Conservation (phyloP, 768 basidiomycete species). For the Mycena amicta region DNA sequence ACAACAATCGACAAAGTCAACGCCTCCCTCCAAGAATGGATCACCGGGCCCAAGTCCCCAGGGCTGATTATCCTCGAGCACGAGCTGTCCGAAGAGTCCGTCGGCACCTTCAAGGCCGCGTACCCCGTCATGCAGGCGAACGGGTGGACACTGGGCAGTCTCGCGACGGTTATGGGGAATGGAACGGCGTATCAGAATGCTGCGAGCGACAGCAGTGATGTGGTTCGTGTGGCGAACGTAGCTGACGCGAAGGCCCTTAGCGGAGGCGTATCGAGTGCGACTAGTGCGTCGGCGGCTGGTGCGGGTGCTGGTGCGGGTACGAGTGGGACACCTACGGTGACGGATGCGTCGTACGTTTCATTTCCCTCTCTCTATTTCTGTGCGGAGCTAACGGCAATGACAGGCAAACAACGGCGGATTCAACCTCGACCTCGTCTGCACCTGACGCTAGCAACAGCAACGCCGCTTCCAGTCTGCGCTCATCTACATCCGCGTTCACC, state of each 20-base stretch:
- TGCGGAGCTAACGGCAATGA: no score
- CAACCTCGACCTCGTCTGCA: no score
- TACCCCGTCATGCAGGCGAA: constrained; percentile 64
- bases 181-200: constrained; percentile 54
- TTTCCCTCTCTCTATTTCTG: no score
- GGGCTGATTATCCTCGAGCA: constrained; percentile 88
- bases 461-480: no score
- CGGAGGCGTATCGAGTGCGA: no score
- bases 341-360: no score
- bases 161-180: constrained; percentile 46
- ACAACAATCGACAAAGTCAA: constrained; percentile 55
- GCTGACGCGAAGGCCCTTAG: neutral
- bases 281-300: no score
- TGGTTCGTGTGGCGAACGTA: neutral
- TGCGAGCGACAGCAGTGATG: constrained; percentile 19
- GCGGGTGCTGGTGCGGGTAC: no score
- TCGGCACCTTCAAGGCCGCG: constrained; percentile 65
- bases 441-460: no score
- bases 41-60: constrained; percentile 66
- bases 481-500: no score
- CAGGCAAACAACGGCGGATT: no score
- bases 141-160: constrained; percentile 70
- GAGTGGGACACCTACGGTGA: no score
- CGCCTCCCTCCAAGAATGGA: constrained; percentile 54
- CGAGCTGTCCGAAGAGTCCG: constrained; percentile 63